Base-by-base conservation (phyloP, 2,329 filamentous ascomycete genomes). In the Ascochyta koolunga region DNA sequence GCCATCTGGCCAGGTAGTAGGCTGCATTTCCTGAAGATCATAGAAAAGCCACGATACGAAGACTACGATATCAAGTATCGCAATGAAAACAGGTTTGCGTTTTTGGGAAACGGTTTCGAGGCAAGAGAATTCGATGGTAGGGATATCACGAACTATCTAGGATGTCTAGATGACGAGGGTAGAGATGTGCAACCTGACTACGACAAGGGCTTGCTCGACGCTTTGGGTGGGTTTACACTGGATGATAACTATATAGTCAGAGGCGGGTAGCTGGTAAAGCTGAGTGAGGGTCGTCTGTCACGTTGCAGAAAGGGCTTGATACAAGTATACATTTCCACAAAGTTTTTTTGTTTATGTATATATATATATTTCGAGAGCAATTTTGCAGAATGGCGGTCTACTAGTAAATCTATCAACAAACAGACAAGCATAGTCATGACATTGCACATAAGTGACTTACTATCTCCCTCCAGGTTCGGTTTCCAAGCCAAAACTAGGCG, bases 121-220 rank as follows among this genome's bases (percentile, higher is more conserved):
- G 65, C 67, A n/a, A 64, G 78, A 44, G 78, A 80, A 65, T 72
- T 72, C 63, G 77, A 80, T 66, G 78, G 77, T n/a, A 70, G 77
- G 48, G 78, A 80, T 65, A 73, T 79, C 19, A 79, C 77, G 33
- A 70, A 77, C 60, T 80, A 80, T 67, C 54, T 80, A 36, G 78
- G 77, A 0, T 60, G 57, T 40, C 50, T 77, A 53, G 69, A 78
- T 58, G 67, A 67, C 8, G 63, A 71, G 21, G 74, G 73, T 3
- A 65, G 58, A 39, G 76, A 78, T 64, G 66, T 70, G 33, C 76
- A 79, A 67, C 76, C 76, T 7, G 67, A 67, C 9, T 79, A 76
- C 64, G 76, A 74, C 32, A 67, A 76, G 42, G 67, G 70, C 15
- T 50, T 79, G 60, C 64, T 76, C 40, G 57, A 76, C 33, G 66